Percentiles rank a stretch among this genome's conserved stretches.
Conservation (phyloP, 2,329 filamentous ascomycete genomes). For the Neodidymelliopsis sp. region DNA sequence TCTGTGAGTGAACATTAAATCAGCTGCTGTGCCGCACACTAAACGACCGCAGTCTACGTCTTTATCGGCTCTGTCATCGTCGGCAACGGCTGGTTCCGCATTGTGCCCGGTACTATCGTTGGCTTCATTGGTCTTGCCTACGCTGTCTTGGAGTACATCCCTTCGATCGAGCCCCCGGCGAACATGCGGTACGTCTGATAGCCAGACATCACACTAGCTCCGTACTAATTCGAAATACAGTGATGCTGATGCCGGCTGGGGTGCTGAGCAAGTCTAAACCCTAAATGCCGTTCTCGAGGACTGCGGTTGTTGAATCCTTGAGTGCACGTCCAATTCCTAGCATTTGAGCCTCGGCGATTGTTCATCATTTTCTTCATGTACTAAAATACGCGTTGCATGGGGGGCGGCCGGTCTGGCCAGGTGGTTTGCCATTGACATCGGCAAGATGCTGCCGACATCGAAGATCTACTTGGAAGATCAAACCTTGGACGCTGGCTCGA, state of each 20-base stretch:
- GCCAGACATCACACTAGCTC: no score
- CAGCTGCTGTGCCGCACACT: constrained; percentile 9
- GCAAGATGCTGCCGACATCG: constrained; percentile 2
- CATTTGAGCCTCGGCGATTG: constrained; percentile 12
- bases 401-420: constrained; percentile 16
- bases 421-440: constrained; percentile 4
- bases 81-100: constrained; percentile 69
- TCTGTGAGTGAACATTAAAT: constrained; percentile 72
- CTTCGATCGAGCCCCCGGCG: constrained; percentile 61
- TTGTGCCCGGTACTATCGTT: constrained; percentile 79
- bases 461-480: not conserved
- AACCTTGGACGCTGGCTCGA: not conserved
- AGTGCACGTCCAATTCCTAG: constrained; percentile 5
- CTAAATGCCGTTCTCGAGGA: constrained; percentile 22
- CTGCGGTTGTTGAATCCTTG: constrained; percentile 38
- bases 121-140: constrained; percentile 82
- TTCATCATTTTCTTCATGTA: constrained; percentile 21
- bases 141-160: constrained; percentile 59
- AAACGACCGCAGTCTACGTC: constrained; percentile 78
- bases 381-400: constrained; percentile 21
- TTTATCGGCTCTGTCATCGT: constrained; percentile 90
- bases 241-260: constrained; percentile 62
- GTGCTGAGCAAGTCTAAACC: constrained; percentile 59
- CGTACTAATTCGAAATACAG: constrained; percentile 35
- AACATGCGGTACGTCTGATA: constrained; percentile 56